phyloP scores from a whole-genome alignment of 371 early-diverging fungal species.

The Cokeromyces recurvatus region DNA sequence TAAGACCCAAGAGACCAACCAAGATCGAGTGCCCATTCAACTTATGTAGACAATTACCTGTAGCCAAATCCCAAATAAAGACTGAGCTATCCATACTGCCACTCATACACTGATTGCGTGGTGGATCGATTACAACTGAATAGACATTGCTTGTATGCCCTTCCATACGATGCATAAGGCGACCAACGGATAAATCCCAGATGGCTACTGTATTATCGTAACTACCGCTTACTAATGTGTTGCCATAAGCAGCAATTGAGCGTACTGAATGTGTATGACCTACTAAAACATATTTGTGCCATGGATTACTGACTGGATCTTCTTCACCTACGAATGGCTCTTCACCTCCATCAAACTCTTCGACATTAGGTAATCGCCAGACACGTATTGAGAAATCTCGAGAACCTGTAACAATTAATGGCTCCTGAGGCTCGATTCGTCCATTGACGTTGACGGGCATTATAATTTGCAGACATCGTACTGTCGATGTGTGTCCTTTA shows the following conservation, averaged over 20 bases:
- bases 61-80: slow-evolving; percentile 86
- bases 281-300: slow-evolving; percentile 61
- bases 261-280: slow-evolving; percentile 93
- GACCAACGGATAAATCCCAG: slow-evolving; percentile 84
- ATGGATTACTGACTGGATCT: slow-evolving; percentile 51
- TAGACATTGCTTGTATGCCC: slow-evolving; percentile 93
- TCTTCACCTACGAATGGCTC: slow-evolving; percentile 17
- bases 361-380: slow-evolving; percentile 84
- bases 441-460: slow-evolving; percentile 59
- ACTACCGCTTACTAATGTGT: slow-evolving; percentile 83
- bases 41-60: slow-evolving; percentile 67
- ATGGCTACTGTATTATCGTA: slow-evolving; percentile 92
- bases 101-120: slow-evolving; percentile 72
- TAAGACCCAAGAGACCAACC: slow-evolving; percentile 88
- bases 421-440: slow-evolving; percentile 54
- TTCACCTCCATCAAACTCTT: not conserved
- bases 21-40: slow-evolving; percentile 82
- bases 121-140: slow-evolving; percentile 76
- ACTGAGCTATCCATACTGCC: slow-evolving; percentile 95
- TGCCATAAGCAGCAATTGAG: slow-evolving; percentile 84
- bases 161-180: slow-evolving; percentile 59
- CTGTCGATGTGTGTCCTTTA: slow-evolving; percentile 93
- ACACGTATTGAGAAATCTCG: slow-evolving; percentile 93
- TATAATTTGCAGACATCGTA: slow-evolving; percentile 88
- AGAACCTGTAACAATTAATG: slow-evolving; percentile 93